Base-by-base conservation (phyloP, 805 yeast genomes). In the Metschnikowia peoriensis region DNA sequence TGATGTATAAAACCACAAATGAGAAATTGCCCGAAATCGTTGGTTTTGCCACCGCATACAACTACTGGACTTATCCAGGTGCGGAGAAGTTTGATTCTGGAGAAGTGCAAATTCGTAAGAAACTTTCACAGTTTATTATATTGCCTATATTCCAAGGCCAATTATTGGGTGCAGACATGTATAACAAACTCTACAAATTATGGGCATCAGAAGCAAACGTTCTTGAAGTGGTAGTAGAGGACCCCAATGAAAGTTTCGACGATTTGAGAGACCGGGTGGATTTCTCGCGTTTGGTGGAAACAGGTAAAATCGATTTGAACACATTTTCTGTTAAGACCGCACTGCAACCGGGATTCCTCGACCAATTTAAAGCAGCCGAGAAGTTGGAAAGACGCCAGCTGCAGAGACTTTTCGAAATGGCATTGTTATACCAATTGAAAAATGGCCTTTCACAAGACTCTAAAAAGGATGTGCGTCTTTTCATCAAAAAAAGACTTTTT, bases 211-310 rank as follows among this genome's bases (percentile, higher is more conserved):
- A 88, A 57, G 62, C 66, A 0, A 54, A 63, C 1, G 82, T 91
- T 27, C 69, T 72, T 35, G 96, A 92, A 61, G 78, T 94, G 39
- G 89, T 93, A 0, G 90, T 94, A 4, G 98, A 94, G 66, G 99
- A 94, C 66, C 98, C 98, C 2, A 88, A 87, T 63, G 97, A 91
- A 65, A 82, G 83, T 37, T 93, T 94, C 70, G 99, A 94, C 64
- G 96, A 89, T 63, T 73, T 94, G 59, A 78, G 99, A 53, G 97
- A 94, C 65, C 74, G 93, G 34, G 79, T 84, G 56, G 98, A 94
- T 63, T 73, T 90, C 58, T 46, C 50, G n/a, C 53, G 71, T 44
- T 44, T 60, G 47, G 32, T 48, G n/a, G 50, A 29, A 16, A 12
- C 34, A 10, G 50, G 47, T 11, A 22, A 44, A 27, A 38, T 59